Base-by-base conservation (phyloP, 768 basidiomycete genomes). In the Tylopilus sp. region DNA sequence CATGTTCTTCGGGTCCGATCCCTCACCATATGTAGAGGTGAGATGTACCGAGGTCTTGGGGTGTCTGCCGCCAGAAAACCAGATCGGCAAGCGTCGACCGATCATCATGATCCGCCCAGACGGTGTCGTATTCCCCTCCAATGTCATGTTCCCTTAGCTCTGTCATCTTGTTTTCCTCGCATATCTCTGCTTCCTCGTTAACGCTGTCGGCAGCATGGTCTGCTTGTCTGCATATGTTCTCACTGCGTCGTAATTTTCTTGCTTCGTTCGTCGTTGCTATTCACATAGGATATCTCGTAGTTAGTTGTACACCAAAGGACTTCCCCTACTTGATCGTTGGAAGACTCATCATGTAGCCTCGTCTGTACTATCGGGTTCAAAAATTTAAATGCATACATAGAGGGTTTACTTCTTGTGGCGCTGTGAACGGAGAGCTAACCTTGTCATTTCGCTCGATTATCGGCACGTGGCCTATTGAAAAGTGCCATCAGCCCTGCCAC, bases 61-160 rank as follows among this genome's bases (percentile, higher is more conserved):
- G 19, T 91, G 89, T 62, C 72, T 89, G 38, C 92, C 91, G 16
- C 87, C 88, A 4, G 88, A 89, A 59, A 75, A 76, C 44, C 83
- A 79, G 59, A 71, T 78, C 48, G 69, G 74, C 53, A 89, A 88
- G 72, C 86, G 87, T 50, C 77, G 89, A 45, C 88, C 90, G 10
- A 83, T 95, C 52, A 78, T 92, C 57, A 81, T 94, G 64, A 82
- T 93, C 52, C 83, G 92, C 45, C 79, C 82, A 11, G 92, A 95
- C 63, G 92, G 92, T 42, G 83, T 94, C 54, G 86, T 94, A 48
- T 91, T 91, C 76, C 92, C 92, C 8, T 90, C 90, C 24, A 84
- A 76, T 63, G 78, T 83, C 29, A 80, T 86, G 80, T 92, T 90
- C 77, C 89, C 89, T 31, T 91, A 82, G 79, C 71, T 50, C 41